A percentile compares a stretch with the other conserved stretches of the same genome.
phyloP scores from a whole-genome alignment of 2,329 filamentous ascomycete species.

The Hypoxylon sp. region DNA sequence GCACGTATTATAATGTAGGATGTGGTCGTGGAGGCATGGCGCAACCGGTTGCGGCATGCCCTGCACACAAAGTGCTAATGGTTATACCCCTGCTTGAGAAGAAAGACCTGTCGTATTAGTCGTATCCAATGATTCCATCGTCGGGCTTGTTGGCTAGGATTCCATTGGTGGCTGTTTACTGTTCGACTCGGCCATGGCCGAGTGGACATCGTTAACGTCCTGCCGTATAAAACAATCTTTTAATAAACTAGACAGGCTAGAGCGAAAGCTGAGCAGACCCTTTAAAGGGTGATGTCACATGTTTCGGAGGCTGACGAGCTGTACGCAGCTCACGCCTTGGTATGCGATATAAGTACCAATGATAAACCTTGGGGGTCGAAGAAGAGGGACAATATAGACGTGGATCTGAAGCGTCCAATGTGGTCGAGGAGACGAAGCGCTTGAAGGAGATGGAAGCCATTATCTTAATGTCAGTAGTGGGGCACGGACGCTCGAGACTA shows the following conservation, averaged over 20 bases:
- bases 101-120: slow-evolving; percentile 23
- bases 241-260: slow-evolving; percentile 27
- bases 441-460: slow-evolving; percentile 23
- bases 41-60: slow-evolving; percentile 28
- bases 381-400: slow-evolving; percentile 24
- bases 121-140: slow-evolving; percentile 25
- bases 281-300: slow-evolving; percentile 31
- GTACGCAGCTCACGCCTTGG: slow-evolving; percentile 32
- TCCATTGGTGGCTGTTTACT: slow-evolving; percentile 24
- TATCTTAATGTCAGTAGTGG: slow-evolving; percentile 39
- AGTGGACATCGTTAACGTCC: slow-evolving; percentile 19
- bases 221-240: slow-evolving; percentile 16
- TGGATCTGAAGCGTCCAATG: slow-evolving; percentile 27
- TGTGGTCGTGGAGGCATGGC: slow-evolving; percentile 36
- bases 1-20: slow-evolving; percentile 29
- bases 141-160: slow-evolving; percentile 26
- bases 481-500: slow-evolving; percentile 34
- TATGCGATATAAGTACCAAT: slow-evolving; percentile 29
- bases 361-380: slow-evolving; percentile 12
- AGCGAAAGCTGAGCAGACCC: slow-evolving; percentile 32
- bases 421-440: slow-evolving; percentile 26
- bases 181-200: slow-evolving; percentile 26
- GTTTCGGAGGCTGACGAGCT: slow-evolving; percentile 22
- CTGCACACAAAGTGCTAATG: slow-evolving; percentile 29
- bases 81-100: slow-evolving; percentile 6